Conservation (phyloP, 1,139 yeast genomes). For the Nakaseomyces bracarensis region DNA sequence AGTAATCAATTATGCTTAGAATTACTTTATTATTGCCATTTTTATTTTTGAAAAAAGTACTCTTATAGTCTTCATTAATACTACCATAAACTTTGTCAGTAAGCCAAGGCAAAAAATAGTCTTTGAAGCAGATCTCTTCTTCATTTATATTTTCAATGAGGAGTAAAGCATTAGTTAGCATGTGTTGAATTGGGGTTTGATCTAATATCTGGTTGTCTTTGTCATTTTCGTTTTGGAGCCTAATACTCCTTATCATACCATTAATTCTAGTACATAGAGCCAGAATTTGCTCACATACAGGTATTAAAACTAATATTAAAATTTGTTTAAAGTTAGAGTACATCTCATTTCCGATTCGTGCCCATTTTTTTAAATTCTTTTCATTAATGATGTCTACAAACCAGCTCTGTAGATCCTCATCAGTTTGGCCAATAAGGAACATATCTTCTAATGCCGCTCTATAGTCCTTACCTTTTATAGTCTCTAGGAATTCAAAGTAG, state of each 20-base stretch:
- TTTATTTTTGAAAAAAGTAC: slow-evolving; percentile 6
- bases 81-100: slow-evolving; percentile 17
- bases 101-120: slow-evolving; percentile 19
- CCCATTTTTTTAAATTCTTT: slow-evolving; percentile 56
- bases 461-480: neutral
- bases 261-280: slow-evolving; percentile 42
- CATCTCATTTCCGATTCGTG: slow-evolving; percentile 37
- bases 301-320: slow-evolving; percentile 35
- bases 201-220: slow-evolving; percentile 8
- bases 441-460: slow-evolving; percentile 7
- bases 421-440: slow-evolving; percentile 18
- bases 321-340: slow-evolving; percentile 22
- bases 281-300: slow-evolving; percentile 51
- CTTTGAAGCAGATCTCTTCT: slow-evolving; percentile 10
- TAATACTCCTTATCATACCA: slow-evolving; percentile 28
- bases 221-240: slow-evolving; percentile 7
- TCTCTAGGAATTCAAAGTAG: slow-evolving; percentile 1
- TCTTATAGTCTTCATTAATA: slow-evolving; percentile 20
- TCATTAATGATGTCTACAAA: slow-evolving; percentile 51
- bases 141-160: slow-evolving; percentile 8
- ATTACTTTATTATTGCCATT: slow-evolving; percentile 3
- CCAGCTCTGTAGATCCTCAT: slow-evolving; percentile 39
- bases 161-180: slow-evolving; percentile 8
- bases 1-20: neutral
- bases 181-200: neutral